These are phyloP conservation scores for Paecilomyces variotii DNA, from an alignment of 2,329 filamentous ascomycete genomes.

Conservation along the genomic window DNA sequence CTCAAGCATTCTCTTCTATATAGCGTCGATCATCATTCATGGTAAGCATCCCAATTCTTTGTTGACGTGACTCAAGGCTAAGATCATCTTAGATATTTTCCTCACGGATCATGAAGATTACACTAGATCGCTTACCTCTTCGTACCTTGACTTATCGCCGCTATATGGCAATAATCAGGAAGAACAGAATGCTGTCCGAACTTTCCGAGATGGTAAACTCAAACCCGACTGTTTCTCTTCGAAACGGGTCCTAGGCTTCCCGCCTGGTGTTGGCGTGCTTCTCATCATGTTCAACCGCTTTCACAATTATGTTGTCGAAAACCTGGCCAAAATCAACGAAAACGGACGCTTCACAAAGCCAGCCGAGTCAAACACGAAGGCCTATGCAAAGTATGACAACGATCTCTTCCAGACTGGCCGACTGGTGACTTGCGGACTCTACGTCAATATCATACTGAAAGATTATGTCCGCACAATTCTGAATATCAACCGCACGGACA, in stretches of 20 bases:
- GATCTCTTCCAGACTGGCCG: constrained; percentile 51
- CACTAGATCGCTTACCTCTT: constrained; percentile 60
- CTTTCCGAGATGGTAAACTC: constrained; percentile 57
- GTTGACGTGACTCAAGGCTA: constrained; percentile 6
- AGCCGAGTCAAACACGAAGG: constrained; percentile 28
- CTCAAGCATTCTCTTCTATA: constrained; percentile 66
- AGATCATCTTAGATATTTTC: constrained; percentile 48
- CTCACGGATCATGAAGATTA: constrained; percentile 56
- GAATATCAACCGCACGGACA: constrained; percentile 52
- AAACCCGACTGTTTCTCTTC: constrained; percentile 65
- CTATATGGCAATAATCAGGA: constrained; percentile 61
- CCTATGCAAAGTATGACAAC: constrained; percentile 37
- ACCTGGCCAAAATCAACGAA: constrained; percentile 60
- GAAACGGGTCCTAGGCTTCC: constrained; percentile 56
- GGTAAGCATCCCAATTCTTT: constrained; percentile 19
- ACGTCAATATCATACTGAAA: constrained; percentile 47
- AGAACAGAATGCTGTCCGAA: constrained; percentile 57
- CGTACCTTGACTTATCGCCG: constrained; percentile 65
- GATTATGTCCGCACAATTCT: constrained; percentile 57
- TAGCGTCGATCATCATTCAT: constrained; percentile 61
- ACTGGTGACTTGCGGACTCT: constrained; percentile 47
- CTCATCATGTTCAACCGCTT: constrained; percentile 62
- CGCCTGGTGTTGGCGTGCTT: constrained; percentile 59
- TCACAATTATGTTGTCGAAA: constrained; percentile 60
- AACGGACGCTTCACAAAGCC: constrained; percentile 56